Evolutionary conservation across 345 rosid species (phyloP).

Genomic region (Euphorbia peplus): DNA sequence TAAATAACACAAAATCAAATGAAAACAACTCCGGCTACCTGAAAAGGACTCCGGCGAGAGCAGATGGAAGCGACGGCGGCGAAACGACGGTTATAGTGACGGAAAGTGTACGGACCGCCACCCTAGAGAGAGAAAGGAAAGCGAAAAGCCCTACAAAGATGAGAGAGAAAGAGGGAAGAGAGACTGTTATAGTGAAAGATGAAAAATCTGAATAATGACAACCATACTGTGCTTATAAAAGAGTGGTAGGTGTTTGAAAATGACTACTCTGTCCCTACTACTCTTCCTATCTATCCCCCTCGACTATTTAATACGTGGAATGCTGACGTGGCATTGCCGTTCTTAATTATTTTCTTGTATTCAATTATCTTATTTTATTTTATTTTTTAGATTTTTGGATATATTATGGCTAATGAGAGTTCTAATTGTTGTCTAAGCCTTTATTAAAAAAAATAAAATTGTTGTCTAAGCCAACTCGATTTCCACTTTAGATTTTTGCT

Average conservation of each 20-base stretch:
- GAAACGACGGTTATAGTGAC: too few relatives aligned
- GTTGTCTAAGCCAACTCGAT: neutral
- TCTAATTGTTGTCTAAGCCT: neutral
- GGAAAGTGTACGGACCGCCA: neutral
- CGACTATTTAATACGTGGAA: neutral
- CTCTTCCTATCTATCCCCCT: neutral
- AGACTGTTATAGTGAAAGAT: neutral
- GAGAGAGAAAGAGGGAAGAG: too few relatives aligned
- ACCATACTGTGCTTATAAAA: constrained; percentile 25
- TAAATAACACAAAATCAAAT: constrained; percentile 1
- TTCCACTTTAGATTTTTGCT: neutral
- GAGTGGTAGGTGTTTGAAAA: constrained; percentile 30
- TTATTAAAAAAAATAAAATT: too few relatives aligned
- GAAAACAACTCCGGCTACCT: neutral
- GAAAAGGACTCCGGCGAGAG: constrained; percentile 11
- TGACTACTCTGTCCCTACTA: constrained; percentile 31
- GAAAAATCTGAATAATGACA: neutral
- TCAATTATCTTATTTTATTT: too few relatives aligned
- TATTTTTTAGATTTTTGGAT: neutral
- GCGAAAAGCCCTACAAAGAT: neutral
- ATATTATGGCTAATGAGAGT: neutral
- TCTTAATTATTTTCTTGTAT: too few relatives aligned
- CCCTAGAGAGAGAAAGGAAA: neutral
- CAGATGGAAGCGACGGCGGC: too few relatives aligned
- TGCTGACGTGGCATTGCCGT: neutral